Percentiles rank a stretch among this genome's conserved stretches.
Evolutionary conservation across 106 monocot species (phyloP).

Genomic region (Cymbidium sinense): DNA sequence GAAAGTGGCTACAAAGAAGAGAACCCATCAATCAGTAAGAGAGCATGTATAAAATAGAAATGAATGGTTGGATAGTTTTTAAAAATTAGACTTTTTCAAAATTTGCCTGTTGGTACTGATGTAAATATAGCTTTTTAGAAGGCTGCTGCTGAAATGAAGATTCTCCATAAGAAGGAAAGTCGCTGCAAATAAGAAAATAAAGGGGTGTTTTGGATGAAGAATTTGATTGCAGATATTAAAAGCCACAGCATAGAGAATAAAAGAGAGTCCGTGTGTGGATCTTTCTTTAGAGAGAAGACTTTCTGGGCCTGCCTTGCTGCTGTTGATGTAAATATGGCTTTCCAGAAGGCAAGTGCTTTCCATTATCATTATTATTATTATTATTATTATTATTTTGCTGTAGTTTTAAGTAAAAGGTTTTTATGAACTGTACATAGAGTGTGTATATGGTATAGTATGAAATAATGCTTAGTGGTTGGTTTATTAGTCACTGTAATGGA

Average conservation of each 20-base stretch:
- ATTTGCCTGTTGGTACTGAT: not conserved
- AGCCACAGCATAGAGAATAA: not conserved
- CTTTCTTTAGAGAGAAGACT: not conserved
- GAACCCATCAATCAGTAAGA: not conserved
- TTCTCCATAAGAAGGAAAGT: not conserved
- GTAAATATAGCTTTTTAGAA: not conserved
- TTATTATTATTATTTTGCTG: no score
- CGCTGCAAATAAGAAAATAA: not conserved
- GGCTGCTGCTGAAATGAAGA: not conserved
- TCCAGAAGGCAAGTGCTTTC: not conserved
- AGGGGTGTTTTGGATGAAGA: not conserved
- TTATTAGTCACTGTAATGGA: no score
- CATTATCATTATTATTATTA: no score
- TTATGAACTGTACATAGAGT: not conserved
- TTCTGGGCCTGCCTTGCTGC: not conserved
- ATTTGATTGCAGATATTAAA: not conserved
- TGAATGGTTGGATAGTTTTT: not conserved
- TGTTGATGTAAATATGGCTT: not conserved
- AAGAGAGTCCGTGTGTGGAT: not conserved
- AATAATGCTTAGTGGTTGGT: no score
- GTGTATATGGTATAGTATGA: not conserved
- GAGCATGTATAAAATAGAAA: no score
- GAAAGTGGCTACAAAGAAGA: slow-evolving; percentile 44
- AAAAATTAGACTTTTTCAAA: not conserved
- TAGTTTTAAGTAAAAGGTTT: not conserved